Conservation (phyloP, 1,284 basidiomycete species). For the Gomphus sp. region DNA sequence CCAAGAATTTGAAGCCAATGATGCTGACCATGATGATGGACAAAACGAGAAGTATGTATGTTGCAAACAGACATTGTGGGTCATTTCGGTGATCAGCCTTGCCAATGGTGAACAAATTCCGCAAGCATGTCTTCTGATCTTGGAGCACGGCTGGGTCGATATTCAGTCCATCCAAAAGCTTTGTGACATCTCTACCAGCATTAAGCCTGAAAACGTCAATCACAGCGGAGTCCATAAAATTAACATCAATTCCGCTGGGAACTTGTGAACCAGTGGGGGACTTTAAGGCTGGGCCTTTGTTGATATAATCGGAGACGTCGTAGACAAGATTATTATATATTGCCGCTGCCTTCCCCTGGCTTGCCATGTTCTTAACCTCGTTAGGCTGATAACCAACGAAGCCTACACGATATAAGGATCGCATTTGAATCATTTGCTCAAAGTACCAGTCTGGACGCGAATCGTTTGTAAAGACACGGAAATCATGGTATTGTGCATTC, state of each 20-base stretch:
- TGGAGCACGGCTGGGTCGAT: conserved; percentile 62
- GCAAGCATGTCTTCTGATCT: conserved; percentile 80
- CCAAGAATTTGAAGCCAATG: conserved; percentile 97
- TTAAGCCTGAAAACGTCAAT: conserved; percentile 77
- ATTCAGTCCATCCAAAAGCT: conserved; percentile 57
- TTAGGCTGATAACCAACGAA: conserved; percentile 85
- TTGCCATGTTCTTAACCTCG: conserved; percentile 68
- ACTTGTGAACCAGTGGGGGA: conserved; percentile 57
- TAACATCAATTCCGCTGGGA: conserved; percentile 44
- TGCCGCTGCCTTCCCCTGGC: conserved; percentile 57
- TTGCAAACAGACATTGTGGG: conserved; percentile 84
- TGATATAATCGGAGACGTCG: conserved; percentile 80
- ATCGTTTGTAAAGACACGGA: conserved; percentile 82
- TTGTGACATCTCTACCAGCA: conserved; percentile 82
- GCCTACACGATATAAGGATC: conserved; percentile 80
- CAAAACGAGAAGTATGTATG: conserved; percentile 85
- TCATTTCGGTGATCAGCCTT: conserved; percentile 91
- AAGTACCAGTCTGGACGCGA: conserved; percentile 97
- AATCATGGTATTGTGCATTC: conserved; percentile 92
- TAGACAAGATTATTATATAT: conserved; percentile 84
- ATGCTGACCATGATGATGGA: conserved; percentile 92
- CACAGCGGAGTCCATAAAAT: conserved; percentile 76
- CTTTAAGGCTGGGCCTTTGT: conserved; percentile 42
- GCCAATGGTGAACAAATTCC: conserved; percentile 89
- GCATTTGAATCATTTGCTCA: conserved; percentile 84